Conservation (phyloP, 768 basidiomycete genomes). For the Naganishia friedmannii region DNA sequence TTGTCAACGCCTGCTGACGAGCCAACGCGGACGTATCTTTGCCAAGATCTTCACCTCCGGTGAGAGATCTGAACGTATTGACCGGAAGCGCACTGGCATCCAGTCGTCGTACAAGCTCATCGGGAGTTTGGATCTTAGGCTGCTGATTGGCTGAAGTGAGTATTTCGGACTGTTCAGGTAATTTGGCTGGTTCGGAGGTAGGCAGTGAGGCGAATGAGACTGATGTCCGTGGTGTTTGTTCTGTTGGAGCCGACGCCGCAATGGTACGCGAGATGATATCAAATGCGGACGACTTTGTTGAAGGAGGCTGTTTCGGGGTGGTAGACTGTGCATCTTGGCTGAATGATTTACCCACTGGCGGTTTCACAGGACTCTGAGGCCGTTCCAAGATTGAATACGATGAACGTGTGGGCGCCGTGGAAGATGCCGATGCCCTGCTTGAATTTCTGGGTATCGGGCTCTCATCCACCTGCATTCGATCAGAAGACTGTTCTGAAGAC, state of each 20-base stretch:
- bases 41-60: slow-evolving; percentile 17
- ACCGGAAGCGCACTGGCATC: slow-evolving; percentile 17
- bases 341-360: neutral
- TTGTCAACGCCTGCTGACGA: slow-evolving; percentile 20
- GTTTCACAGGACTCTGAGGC: neutral
- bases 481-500: neutral
- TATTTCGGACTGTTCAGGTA: neutral
- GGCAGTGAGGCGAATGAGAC: slow-evolving; percentile 5
- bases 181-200: neutral
- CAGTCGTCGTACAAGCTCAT: slow-evolving; percentile 3
- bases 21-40: slow-evolving; percentile 4
- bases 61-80: slow-evolving; percentile 23
- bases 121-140: neutral
- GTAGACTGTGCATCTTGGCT: neutral
- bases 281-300: slow-evolving; percentile 9
- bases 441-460: neutral
- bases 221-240: neutral
- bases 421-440: neutral
- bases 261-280: slow-evolving; percentile 17
- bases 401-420: neutral
- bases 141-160: neutral
- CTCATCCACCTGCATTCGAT: slow-evolving; percentile 16
- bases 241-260: neutral
- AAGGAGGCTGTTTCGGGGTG: slow-evolving; percentile 2
- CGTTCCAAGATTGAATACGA: slow-evolving; percentile 8